Base-by-base conservation (phyloP, 768 basidiomycete species). In the Sarcomyxa edulis region DNA sequence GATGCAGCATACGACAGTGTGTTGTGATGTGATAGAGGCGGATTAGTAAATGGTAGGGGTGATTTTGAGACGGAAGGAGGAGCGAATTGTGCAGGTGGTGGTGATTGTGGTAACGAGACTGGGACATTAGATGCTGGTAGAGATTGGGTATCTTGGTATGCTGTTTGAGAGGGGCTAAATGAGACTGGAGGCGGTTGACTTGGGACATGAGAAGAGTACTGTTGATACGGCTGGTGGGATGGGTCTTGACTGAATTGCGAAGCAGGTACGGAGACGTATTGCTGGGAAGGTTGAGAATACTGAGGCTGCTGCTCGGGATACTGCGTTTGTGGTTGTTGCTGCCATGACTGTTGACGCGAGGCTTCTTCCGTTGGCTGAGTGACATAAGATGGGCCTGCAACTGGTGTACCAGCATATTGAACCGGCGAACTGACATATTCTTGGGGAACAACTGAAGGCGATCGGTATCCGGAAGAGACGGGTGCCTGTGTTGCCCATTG, bases 401-500 rank as follows among this genome's bases (percentile, higher is more conserved):
- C 46, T 42, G 33, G 15, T 15, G 24, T n/a, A n/a, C n/a, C n/a
- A n/a, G n/a, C n/a, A n/a, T n/a, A n/a, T n/a, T 43, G 45, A 20
- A 10, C 12, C 10, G 24, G 44, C 15, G 22, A 41, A 26, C 30
- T 27, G 9, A 18, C 22, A 25, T 6, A 16, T 12, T 29, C 26
- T 29, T 55, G 54, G 20, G 42, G 48, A 21, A 46, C 40, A 20
- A 43, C 36, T 18, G 48, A 26, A 5, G 56, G 39, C 18, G 46
- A 32, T n/a, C n/a, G n/a, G n/a, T n/a, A n/a, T 21, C 39, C 35
- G 18, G 48, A 39, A 14, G 56, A 26, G 32, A 27, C 7, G 19
- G 45, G 42, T 9, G 41, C 40, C n/a, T 53, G 47, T 25, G 60
- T 51, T n/a, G 52, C 48, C 64, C 66, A 69, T 42, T 65, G 64